Conservation (phyloP, 768 basidiomycete genomes). For the Tylopilus sp. region DNA sequence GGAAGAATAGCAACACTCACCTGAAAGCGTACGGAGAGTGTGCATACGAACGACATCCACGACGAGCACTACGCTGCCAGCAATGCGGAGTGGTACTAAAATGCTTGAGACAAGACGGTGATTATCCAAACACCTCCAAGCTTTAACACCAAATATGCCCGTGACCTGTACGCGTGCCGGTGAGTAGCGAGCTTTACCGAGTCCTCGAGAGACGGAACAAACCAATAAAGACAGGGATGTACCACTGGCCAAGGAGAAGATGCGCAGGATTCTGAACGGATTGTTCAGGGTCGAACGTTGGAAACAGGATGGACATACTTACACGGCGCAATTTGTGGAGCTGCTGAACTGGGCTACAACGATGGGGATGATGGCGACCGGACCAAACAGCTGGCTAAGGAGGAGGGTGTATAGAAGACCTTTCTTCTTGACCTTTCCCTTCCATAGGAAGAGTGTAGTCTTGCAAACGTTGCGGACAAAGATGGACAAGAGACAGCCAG, state of each 20-base stretch:
- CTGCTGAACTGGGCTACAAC: slow-evolving; percentile 46
- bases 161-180: slow-evolving; percentile 41
- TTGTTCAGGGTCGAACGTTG: background rate
- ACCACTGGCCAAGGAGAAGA: slow-evolving; percentile 26
- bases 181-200: background rate
- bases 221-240: slow-evolving; percentile 43
- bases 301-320: background rate
- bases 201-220: background rate
- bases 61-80: slow-evolving; percentile 40
- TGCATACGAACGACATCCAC: slow-evolving; percentile 39
- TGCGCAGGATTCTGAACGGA: slow-evolving; percentile 33
- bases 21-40: slow-evolving; percentile 45
- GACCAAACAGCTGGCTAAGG: slow-evolving; percentile 37
- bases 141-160: slow-evolving; percentile 63
- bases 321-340: background rate
- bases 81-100: slow-evolving; percentile 41
- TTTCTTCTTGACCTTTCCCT: slow-evolving; percentile 56
- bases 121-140: slow-evolving; percentile 60
- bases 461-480: slow-evolving; percentile 2
- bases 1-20: slow-evolving; percentile 23
- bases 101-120: slow-evolving; percentile 49
- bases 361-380: slow-evolving; percentile 40
- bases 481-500: slow-evolving; percentile 1
- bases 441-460: slow-evolving; percentile 47
- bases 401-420: slow-evolving; percentile 44